Evolutionary conservation across 2,329 filamentous ascomycete genomes (phyloP), one percentile per base, ranked within the genome.

Genomic region (Knufia fluminis): DNA sequence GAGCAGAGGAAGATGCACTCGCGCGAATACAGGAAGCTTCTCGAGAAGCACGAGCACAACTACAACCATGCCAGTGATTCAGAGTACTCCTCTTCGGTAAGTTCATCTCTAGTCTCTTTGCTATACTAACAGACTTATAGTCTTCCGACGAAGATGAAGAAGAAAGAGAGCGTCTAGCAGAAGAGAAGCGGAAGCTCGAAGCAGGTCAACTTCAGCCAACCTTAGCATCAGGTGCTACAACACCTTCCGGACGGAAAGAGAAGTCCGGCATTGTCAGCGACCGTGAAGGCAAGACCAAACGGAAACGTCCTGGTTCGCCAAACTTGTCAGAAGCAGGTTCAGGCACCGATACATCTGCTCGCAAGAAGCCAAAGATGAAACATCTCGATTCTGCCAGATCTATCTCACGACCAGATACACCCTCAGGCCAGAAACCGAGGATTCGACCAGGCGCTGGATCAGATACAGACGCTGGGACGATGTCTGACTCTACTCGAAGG

Each of bases 261-360:
- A 78, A 78, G 56, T 64, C 62, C 3, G 74, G 80, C 58, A 60
- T 73, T 14, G 39, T 45, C 24, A 56, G 53, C 31, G 58, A 60
- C 46, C 52, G 55, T 7, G 58, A 60, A 43, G 50, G 48, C 23
- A 78, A 77, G 60, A 76, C 75, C 55, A 61, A 64, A 2, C 77
- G 91, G 46, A 96, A 96, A 70, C 82, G 91, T 24, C 78, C 86
- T 26, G 88, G 89, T 16, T 95, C 89, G 14, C 88, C 90, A 2
- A 85, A 90, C 56, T 75, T 86, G 26, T 96, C 89, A 1, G 91
- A 97, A 64, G 88, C 88, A 8, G 45, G 45, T 28, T 94, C 88
- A 64, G 91, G 88, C 47, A 94, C 90, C 59, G 91, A 97, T 64
- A 91, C 86, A 0, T 80, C 82, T 20, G 47, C 49, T 26, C 53